Base-by-base conservation (phyloP, 139 green algal genomes). In the Tetradesmus lagerheimii region DNA sequence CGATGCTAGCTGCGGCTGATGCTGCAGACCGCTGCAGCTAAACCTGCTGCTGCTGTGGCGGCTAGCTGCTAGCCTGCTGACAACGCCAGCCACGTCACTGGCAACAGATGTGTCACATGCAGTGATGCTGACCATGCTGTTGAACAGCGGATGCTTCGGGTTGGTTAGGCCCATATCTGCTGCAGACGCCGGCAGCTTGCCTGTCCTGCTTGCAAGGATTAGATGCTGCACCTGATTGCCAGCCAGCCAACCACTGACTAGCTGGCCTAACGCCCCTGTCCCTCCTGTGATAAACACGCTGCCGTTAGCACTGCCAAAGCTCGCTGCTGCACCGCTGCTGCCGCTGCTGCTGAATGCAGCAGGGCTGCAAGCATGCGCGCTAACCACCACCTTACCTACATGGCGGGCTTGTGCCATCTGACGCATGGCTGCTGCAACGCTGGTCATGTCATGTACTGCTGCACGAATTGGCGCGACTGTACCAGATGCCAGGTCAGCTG, bases 351-450 rank as follows among this genome's bases (percentile, higher is more conserved):
- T 89, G 23, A 53, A 38, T n/a, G 85, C 66, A 37, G 67, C 14
- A 18, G 57, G 57, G 31, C 23, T 50, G 18, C 12, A 35, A 34
- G 82, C 57, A 29, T 77, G 57, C 4, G 31, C n/a, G 67, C 77
- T 91, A 16, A 97, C 92, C 8, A 98, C 95, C 18, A 99, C 92
- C 91, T 99, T 99, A 90, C 97, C 96, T 4, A 98, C 93, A 86
- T 98, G 96, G 5, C 91, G 89, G 0, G 96, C 95, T 87, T 97
- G 94, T 25, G 94, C 93, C 93, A 97, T 96, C 81, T 95, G 93
- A 15, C 96, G 91, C 82, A 98, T 87, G 18, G 96, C 95, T 47
- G 92, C 90, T 23, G 50, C 45, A 38, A 94, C 91, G 29, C 77
- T 71, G 37, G 29, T 43, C 57, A 97, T 88, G 66, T 77, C 62